Evolutionary conservation across 192 early-diverging fungal genomes (phyloP).

Genomic region (Mortierella hygrophila): DNA sequence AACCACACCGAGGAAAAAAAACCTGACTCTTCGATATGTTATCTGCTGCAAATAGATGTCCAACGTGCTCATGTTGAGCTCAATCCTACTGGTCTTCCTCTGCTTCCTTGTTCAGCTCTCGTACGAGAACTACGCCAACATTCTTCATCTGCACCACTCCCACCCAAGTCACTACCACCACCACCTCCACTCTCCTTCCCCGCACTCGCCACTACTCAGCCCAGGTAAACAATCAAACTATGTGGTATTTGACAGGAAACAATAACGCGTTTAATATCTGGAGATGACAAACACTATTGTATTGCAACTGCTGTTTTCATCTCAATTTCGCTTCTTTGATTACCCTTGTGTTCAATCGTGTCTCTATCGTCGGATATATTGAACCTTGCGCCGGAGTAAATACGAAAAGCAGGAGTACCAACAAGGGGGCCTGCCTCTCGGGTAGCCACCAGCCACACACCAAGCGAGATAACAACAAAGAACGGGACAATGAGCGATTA

Average conservation of each 20-base stretch:
- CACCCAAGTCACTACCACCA: constrained; percentile 27
- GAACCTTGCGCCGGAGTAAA: not conserved
- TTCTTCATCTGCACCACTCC: constrained; percentile 33
- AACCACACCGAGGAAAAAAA: not conserved
- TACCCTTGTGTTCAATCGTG: constrained; percentile 13
- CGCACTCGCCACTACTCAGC: constrained; percentile 17
- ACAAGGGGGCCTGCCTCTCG: not conserved
- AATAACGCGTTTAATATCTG: not conserved
- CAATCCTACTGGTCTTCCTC: constrained; percentile 39
- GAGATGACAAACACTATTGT: not conserved
- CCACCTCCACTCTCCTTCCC: not conserved
- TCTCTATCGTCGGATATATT: not conserved
- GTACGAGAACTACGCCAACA: constrained; percentile 49
- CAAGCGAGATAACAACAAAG: not conserved
- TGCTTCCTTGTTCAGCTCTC: constrained; percentile 44
- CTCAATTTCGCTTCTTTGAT: not conserved
- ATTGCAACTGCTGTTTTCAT: not conserved
- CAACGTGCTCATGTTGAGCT: constrained; percentile 46
- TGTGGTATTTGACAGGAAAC: too few species aligned
- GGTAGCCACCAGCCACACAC: not conserved
- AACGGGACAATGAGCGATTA: not conserved
- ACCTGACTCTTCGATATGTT: not conserved
- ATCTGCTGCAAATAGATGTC: constrained; percentile 29
- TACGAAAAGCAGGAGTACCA: not conserved
- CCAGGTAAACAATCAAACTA: constrained; percentile 21